Evolutionary conservation across 2,329 filamentous ascomycete genomes (phyloP).

Genomic region (Dichotomopilus funicola): DNA sequence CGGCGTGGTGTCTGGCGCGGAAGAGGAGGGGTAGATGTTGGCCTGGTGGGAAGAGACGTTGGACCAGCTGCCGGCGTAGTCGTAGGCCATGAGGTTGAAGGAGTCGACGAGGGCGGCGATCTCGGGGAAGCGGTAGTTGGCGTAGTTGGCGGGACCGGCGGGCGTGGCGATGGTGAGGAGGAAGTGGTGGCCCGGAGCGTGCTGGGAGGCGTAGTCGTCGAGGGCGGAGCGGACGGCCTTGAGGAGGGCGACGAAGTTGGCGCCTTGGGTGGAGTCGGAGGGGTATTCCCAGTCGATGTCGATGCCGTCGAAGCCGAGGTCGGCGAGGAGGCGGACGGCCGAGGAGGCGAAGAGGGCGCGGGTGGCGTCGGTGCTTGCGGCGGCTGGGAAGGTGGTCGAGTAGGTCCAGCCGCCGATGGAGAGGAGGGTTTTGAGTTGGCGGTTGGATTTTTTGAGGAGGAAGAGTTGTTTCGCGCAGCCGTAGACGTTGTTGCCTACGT

Average conservation of each 20-base stretch:
- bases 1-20: constrained; percentile 43
- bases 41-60: constrained; percentile 59
- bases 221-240: constrained; percentile 40
- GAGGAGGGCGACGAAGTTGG: constrained; percentile 41
- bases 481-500: constrained; percentile 65
- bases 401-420: constrained; percentile 85
- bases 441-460: constrained; percentile 68
- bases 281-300: constrained; percentile 41
- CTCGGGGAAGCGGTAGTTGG: constrained; percentile 38
- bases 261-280: constrained; percentile 33
- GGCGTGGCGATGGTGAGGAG: constrained; percentile 48
- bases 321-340: constrained; percentile 62
- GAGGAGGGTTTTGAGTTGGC: constrained; percentile 69
- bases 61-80: constrained; percentile 66
- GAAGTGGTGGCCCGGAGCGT: constrained; percentile 44
- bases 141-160: constrained; percentile 43
- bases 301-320: constrained; percentile 58
- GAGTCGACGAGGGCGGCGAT: constrained; percentile 46
- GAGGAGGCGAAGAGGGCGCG: constrained; percentile 62
- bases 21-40: constrained; percentile 52
- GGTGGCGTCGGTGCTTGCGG: constrained; percentile 55
- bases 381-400: constrained; percentile 65
- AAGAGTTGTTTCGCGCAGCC: constrained; percentile 76
- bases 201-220: constrained; percentile 40
- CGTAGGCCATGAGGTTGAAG: constrained; percentile 65